Evolutionary conservation across 106 monocot species (phyloP), one percentile per base, ranked within the genome.

Genomic region (Acorus calamus): DNA sequence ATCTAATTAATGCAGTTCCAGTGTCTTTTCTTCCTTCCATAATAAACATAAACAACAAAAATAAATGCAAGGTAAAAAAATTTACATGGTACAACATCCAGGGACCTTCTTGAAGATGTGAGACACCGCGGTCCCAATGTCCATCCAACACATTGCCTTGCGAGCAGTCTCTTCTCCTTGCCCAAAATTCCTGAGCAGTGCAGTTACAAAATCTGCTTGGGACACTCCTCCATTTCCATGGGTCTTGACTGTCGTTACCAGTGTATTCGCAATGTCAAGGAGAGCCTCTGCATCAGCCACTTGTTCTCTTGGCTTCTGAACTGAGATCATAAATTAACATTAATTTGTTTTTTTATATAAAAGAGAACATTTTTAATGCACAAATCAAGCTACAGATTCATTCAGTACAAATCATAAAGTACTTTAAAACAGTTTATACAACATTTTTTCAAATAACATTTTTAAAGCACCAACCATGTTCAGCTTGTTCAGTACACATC

Each of bases 11-110:
- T 28, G 28, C 28, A 28, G 28, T 28, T 28, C 28, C 28, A 28
- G 1, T 28, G 28, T 28, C 28, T 28, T 28, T 28, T 61, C 8
- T 45, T 47, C 44, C 8, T 61, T 61, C 46, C 7, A 10, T 8
- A 4, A 46, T 10, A 61, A 46, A 45, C 28, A 28, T 28, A 28
- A 28, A 28, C 28, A 43, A 10, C 1, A 63, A 63, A 13, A 11
- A 13, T 10, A 63, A 63, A 10, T 13, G 46, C 7, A 12, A 9
- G 51, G 51, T 7, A 5, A 7, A 1, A 9, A 9, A 28, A 28
- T 57, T 67, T 82, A 98, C 91, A 94, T 89, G 14, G 94, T 94
- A 47, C 67, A 76, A 64, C 83, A 89, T 69, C 84, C 89, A 59
- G 81, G 56, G 41, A 50, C 73, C 9, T 44, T 69, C 63, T 53